These are phyloP conservation scores for Basidioascus undulatus DNA, from an alignment of 768 basidiomycete species.

Conservation along the genomic window DNA sequence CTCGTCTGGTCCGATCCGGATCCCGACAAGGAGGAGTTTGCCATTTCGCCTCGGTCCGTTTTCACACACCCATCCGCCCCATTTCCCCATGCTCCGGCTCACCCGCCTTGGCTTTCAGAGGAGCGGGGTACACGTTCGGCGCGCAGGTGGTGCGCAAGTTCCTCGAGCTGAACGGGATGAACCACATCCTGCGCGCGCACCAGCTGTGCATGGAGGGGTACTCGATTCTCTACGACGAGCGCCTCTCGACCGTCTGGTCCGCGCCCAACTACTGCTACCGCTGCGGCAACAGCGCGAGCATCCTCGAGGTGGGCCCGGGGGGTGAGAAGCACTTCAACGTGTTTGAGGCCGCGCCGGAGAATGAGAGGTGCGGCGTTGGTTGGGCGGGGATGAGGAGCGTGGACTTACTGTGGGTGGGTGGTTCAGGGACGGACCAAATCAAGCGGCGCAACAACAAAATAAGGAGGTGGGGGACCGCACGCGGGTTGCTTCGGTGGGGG, in stretches of 20 bases:
- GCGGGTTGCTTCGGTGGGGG: too few relatives aligned
- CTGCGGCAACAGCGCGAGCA: slow-evolving; percentile 90
- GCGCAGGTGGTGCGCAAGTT: slow-evolving; percentile 96
- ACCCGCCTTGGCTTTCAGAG: slow-evolving; percentile 26
- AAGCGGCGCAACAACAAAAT: too few relatives aligned
- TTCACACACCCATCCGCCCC: slow-evolving; percentile 6
- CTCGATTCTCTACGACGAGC: slow-evolving; percentile 85
- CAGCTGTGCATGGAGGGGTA: slow-evolving; percentile 99
- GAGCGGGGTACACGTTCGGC: slow-evolving; percentile 96
- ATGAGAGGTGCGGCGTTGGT: too few relatives aligned
- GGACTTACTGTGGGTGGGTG: too few relatives aligned
- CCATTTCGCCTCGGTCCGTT: slow-evolving; percentile 79
- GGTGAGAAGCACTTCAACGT: slow-evolving; percentile 82
- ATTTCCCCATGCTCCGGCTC: slow-evolving; percentile 4
- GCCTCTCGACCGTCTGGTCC: slow-evolving; percentile 91
- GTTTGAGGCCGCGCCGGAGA: slow-evolving; percentile 95
- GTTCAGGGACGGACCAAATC: too few relatives aligned
- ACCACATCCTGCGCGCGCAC: slow-evolving; percentile 89
- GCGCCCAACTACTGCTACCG: slow-evolving; percentile 98
- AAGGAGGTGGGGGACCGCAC: too few relatives aligned
- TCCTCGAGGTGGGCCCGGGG: slow-evolving; percentile 80
- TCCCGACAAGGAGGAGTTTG: slow-evolving; percentile 96
- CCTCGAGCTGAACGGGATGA: slow-evolving; percentile 83
- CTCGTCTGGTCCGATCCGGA: slow-evolving; percentile 99
- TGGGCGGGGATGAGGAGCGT: too few relatives aligned